Conservation (phyloP, 805 yeast species). For the Pichia cabralensis region DNA sequence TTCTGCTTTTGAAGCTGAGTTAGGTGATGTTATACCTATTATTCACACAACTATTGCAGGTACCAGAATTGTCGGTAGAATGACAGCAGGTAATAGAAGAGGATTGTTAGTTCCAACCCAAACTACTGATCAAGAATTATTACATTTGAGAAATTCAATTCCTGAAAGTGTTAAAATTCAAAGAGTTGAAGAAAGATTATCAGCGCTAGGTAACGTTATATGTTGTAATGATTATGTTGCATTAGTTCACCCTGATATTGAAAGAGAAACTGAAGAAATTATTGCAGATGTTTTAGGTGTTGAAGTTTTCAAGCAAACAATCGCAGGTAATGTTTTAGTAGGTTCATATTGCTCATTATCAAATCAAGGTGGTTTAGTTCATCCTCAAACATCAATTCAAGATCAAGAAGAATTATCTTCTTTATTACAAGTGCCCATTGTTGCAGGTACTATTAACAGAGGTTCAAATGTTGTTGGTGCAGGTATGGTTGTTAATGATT, state of each 20-base stretch:
- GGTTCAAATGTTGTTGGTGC: slow-evolving; percentile 98
- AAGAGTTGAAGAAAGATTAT: slow-evolving; percentile 94
- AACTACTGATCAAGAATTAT: slow-evolving; percentile 96
- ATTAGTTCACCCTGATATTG: slow-evolving; percentile 97
- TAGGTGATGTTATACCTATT: slow-evolving; percentile 93
- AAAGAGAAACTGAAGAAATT: slow-evolving; percentile 97
- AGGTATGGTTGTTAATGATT: slow-evolving; percentile 97
- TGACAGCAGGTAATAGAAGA: slow-evolving; percentile 98
- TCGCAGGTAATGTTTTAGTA: slow-evolving; percentile 94
- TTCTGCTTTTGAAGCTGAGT: slow-evolving; percentile 95
- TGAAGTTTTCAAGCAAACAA: slow-evolving; percentile 97
- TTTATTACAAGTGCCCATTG: slow-evolving; percentile 90
- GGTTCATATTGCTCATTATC: slow-evolving; percentile 93
- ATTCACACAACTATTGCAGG: slow-evolving; percentile 98
- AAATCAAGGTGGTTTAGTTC: slow-evolving; percentile 97
- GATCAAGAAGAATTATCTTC: slow-evolving; percentile 98
- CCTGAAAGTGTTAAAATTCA: slow-evolving; percentile 95
- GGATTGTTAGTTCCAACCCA: slow-evolving; percentile 95
- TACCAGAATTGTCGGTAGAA: slow-evolving; percentile 93
- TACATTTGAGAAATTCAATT: slow-evolving; percentile 91
- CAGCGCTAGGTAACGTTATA: slow-evolving; percentile 95
- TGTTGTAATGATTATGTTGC: slow-evolving; percentile 99
- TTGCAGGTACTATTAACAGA: slow-evolving; percentile 97
- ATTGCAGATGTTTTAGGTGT: slow-evolving; percentile 98
- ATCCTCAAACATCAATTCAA: slow-evolving; percentile 93